A percentile compares a stretch with the other conserved stretches of the same genome.
Evolutionary conservation across 2,329 filamentous ascomycete species (phyloP).

Genomic region (Alternaria gansuensis): DNA sequence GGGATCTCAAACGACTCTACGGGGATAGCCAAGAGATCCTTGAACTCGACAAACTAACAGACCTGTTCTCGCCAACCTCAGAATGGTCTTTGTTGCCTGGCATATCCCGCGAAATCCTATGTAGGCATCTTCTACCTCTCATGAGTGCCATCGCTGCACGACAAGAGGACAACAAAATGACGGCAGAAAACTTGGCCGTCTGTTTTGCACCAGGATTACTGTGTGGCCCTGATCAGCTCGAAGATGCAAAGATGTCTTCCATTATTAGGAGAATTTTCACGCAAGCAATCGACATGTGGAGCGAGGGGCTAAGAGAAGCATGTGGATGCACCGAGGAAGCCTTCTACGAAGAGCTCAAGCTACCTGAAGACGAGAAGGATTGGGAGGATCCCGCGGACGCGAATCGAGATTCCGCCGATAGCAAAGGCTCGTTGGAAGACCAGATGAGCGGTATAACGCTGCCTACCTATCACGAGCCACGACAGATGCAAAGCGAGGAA

Average conservation of each 20-base stretch:
- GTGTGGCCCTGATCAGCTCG: constrained; percentile 62
- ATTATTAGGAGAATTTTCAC: constrained; percentile 61
- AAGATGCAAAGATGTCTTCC: constrained; percentile 63
- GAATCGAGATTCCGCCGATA: constrained; percentile 35
- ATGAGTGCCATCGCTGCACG: constrained; percentile 58
- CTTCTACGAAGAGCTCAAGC: constrained; percentile 54
- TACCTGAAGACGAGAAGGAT: constrained; percentile 53
- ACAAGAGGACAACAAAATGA: constrained; percentile 64
- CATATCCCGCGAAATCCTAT: constrained; percentile 59
- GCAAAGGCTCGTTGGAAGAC: constrained; percentile 44
- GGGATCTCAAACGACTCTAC: constrained; percentile 57
- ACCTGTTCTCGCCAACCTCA: constrained; percentile 58
- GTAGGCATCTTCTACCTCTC: constrained; percentile 63
- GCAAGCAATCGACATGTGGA: constrained; percentile 59
- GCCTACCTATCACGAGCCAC: constrained; percentile 26
- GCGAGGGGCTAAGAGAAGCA: constrained; percentile 54
- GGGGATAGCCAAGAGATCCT: constrained; percentile 51
- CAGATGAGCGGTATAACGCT: constrained; percentile 54
- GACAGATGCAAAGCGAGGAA: constrained; percentile 21
- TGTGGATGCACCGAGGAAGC: constrained; percentile 52
- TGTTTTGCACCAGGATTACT: constrained; percentile 64
- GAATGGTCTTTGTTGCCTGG: constrained; percentile 58
- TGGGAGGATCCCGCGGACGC: constrained; percentile 60
- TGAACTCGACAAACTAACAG: constrained; percentile 55
- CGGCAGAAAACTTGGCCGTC: constrained; percentile 62